A percentile compares a stretch with the other conserved stretches of the same genome.
These are phyloP conservation scores for Mycena amicta DNA, from an alignment of 768 basidiomycete species.

Conservation along the genomic window DNA sequence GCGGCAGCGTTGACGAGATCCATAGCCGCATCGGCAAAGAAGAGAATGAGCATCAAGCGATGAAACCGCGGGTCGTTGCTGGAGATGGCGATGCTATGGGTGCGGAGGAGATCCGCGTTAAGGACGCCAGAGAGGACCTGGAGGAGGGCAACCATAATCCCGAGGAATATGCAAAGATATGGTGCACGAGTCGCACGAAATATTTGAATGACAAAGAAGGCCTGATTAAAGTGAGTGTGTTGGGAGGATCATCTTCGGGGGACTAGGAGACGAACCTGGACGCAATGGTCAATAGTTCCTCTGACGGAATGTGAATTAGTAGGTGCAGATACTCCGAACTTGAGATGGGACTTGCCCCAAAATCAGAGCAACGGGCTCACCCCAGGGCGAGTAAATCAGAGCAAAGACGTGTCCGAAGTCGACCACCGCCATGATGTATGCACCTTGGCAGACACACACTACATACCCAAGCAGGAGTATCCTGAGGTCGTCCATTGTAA, in stretches of 20 bases:
- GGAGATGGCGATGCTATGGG: conserved; percentile 6
- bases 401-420: conserved; percentile 14
- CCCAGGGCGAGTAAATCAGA: conserved; percentile 15
- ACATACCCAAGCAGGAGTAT: conserved; percentile 9
- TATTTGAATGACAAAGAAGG: conserved; percentile 14
- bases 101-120: conserved; percentile 3
- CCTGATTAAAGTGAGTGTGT: background rate
- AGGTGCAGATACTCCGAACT: no score
- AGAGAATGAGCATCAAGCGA: conserved; percentile 9
- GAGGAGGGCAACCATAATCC: conserved; percentile 6
- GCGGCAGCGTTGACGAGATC: conserved; percentile 16
- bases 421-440: conserved; percentile 12
- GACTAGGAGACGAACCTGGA: conserved; percentile 1
- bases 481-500: no score
- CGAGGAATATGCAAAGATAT: conserved; percentile 7
- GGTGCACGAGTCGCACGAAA: conserved; percentile 5
- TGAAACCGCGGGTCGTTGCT: background rate
- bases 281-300: conserved; percentile 8
- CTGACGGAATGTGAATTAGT: background rate
- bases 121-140: conserved; percentile 5
- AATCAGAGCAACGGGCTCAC: conserved; percentile 7
- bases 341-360: no score
- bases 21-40: conserved; percentile 18
- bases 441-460: conserved; percentile 14
- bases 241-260: background rate